phyloP scores from a whole-genome alignment of 768 basidiomycete genomes.

The Asterophora parasitica region DNA sequence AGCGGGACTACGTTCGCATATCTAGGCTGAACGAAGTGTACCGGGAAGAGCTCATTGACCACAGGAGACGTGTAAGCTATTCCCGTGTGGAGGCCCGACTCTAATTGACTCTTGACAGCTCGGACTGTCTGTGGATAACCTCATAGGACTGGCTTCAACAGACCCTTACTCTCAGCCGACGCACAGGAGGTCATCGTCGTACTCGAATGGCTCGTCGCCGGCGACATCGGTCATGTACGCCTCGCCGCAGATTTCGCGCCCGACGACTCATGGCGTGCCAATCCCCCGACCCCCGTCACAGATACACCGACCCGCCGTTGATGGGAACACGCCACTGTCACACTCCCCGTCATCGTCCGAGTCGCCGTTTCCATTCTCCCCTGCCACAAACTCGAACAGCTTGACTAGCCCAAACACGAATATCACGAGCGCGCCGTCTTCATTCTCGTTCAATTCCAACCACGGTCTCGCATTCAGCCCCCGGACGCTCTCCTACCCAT shows the following conservation, averaged over 20 bases:
- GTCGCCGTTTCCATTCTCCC: constrained; percentile 67
- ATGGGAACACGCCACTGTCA: constrained; percentile 58
- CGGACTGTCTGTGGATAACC: constrained; percentile 71
- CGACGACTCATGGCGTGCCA: constrained; percentile 52
- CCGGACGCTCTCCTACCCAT: constrained; percentile 65
- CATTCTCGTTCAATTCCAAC: constrained; percentile 45
- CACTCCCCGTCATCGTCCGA: constrained; percentile 63
- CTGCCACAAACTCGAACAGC: constrained; percentile 49
- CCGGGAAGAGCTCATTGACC: constrained; percentile 77
- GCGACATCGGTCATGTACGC: constrained; percentile 40
- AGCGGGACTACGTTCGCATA: constrained; percentile 72
- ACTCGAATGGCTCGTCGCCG: constrained; percentile 38
- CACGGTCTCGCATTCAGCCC: constrained; percentile 29
- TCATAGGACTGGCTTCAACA: constrained; percentile 62
- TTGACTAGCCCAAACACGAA: constrained; percentile 56
- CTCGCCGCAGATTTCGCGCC: constrained; percentile 27
- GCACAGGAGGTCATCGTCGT: constrained; percentile 50
- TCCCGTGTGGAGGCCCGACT: constrained; percentile 5
- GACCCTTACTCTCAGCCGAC: constrained; percentile 73
- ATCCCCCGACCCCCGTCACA: constrained; percentile 71
- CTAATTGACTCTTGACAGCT: constrained; percentile 37
- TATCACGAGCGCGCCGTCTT: constrained; percentile 71
- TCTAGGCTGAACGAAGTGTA: constrained; percentile 78
- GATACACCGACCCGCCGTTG: constrained; percentile 52
- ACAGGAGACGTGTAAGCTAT: constrained; percentile 63